Conservation (phyloP, 2,329 filamentous ascomycete genomes). For the Neofusicoccum ribis region DNA sequence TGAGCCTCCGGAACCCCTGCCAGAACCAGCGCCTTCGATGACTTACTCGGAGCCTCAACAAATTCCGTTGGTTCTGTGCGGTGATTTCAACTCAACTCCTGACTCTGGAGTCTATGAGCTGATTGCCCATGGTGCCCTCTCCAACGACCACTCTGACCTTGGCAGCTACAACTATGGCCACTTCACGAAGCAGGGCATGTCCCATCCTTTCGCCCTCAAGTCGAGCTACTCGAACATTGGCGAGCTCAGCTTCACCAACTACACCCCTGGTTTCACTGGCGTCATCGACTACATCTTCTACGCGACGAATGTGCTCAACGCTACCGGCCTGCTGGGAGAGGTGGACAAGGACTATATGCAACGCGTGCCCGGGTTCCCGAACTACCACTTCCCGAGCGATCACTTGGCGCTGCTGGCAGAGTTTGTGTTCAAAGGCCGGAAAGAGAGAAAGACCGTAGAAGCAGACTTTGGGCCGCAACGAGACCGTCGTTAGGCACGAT, state of each 20-base stretch:
- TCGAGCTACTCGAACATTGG: slow-evolving; percentile 85
- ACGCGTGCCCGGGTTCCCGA: slow-evolving; percentile 86
- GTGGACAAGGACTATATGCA: slow-evolving; percentile 84
- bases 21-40: slow-evolving; percentile 75
- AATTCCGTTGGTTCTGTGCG: slow-evolving; percentile 87
- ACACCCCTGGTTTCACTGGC: slow-evolving; percentile 87
- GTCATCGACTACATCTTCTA: slow-evolving; percentile 99
- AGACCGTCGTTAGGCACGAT: slow-evolving; percentile 18
- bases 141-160: slow-evolving; percentile 78
- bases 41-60: slow-evolving; percentile 84
- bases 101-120: slow-evolving; percentile 91
- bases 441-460: slow-evolving; percentile 61
- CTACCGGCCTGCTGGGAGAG: slow-evolving; percentile 79
- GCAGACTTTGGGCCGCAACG: slow-evolving; percentile 40
- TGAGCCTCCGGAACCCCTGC: slow-evolving; percentile 51
- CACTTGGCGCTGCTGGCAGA: slow-evolving; percentile 88
- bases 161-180: slow-evolving; percentile 83
- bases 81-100: slow-evolving; percentile 90
- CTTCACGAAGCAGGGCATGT: slow-evolving; percentile 88
- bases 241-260: slow-evolving; percentile 92
- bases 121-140: slow-evolving; percentile 75
- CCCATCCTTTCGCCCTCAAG: slow-evolving; percentile 90
- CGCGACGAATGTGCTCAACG: slow-evolving; percentile 83
- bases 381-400: slow-evolving; percentile 92
- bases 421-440: slow-evolving; percentile 84